Conservation (phyloP, 371 early-diverging fungal genomes). For the Zychaea mexicana region DNA sequence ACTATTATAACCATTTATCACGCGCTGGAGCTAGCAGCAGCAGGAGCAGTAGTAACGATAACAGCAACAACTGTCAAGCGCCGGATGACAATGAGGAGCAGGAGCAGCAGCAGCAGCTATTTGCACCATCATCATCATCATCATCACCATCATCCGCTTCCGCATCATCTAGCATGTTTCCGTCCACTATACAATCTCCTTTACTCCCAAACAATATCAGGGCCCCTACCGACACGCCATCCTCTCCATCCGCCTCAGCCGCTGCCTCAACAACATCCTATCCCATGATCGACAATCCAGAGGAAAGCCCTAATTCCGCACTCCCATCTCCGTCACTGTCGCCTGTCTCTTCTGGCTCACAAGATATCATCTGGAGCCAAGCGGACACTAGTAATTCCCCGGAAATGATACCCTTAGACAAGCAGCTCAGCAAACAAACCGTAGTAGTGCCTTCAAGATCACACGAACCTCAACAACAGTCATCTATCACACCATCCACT, state of each 20-base stretch:
- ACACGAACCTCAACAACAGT: background rate
- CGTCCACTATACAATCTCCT: background rate
- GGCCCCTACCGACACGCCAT: background rate
- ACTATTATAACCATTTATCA: background rate
- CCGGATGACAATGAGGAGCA: background rate
- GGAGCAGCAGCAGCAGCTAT: background rate
- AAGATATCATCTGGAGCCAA: conserved; percentile 2
- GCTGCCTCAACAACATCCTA: background rate
- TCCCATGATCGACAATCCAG: conserved; percentile 9
- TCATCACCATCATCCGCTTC: background rate
- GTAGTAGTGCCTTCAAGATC: background rate
- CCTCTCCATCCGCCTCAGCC: background rate
- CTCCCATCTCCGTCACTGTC: conserved; percentile 22
- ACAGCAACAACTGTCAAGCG: background rate
- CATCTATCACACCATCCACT: no score
- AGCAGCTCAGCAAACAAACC: background rate
- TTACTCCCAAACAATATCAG: background rate
- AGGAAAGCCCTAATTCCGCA: conserved; percentile 18
- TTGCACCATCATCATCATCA: background rate
- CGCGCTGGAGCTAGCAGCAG: background rate
- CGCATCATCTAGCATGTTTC: background rate
- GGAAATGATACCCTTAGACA: conserved; percentile 4
- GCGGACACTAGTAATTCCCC: background rate
- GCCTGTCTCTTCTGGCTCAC: conserved; percentile 6
- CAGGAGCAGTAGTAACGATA: background rate